Evolutionary conservation across 768 basidiomycete species (phyloP).

Genomic region (Sistotremastrum niveocremeum): DNA sequence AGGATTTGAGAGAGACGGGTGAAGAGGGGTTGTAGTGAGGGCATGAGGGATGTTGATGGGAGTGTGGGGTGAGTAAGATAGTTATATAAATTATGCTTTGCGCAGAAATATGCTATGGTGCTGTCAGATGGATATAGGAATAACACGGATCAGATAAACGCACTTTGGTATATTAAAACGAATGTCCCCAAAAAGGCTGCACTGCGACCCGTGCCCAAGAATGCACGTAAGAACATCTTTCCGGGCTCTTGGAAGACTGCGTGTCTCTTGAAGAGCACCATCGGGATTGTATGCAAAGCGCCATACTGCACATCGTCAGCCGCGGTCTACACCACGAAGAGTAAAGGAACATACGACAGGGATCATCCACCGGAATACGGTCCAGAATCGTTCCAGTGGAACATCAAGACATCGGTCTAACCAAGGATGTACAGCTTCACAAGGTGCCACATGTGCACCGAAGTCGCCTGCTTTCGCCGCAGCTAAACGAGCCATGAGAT

Average conservation of each 20-base stretch:
- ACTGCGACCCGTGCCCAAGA: slow-evolving; percentile 64
- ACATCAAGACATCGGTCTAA: slow-evolving; percentile 44
- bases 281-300: slow-evolving; percentile 80
- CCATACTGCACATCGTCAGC: slow-evolving; percentile 43
- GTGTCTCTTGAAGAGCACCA: slow-evolving; percentile 66
- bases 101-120: slow-evolving; percentile 46
- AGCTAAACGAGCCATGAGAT: slow-evolving; percentile 29
- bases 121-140: background rate
- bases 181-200: slow-evolving; percentile 80
- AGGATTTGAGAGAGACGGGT: slow-evolving; percentile 18
- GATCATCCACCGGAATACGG: slow-evolving; percentile 74
- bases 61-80: slow-evolving; percentile 25
- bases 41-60: slow-evolving; percentile 14
- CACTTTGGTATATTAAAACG: slow-evolving; percentile 71
- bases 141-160: slow-evolving; percentile 11
- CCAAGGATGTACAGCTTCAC: slow-evolving; percentile 70
- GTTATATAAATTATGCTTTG: slow-evolving; percentile 46
- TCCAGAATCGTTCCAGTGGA: slow-evolving; percentile 57
- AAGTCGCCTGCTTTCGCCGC: slow-evolving; percentile 23
- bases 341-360: slow-evolving; percentile 25
- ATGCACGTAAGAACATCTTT: slow-evolving; percentile 48
- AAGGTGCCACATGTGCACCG: slow-evolving; percentile 42
- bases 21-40: background rate
- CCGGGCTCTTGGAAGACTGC: slow-evolving; percentile 53
- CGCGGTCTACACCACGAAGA: slow-evolving; percentile 5